phyloP scores from a whole-genome alignment of 441 rosid genomes.

The Arabidopsis hybrid region DNA sequence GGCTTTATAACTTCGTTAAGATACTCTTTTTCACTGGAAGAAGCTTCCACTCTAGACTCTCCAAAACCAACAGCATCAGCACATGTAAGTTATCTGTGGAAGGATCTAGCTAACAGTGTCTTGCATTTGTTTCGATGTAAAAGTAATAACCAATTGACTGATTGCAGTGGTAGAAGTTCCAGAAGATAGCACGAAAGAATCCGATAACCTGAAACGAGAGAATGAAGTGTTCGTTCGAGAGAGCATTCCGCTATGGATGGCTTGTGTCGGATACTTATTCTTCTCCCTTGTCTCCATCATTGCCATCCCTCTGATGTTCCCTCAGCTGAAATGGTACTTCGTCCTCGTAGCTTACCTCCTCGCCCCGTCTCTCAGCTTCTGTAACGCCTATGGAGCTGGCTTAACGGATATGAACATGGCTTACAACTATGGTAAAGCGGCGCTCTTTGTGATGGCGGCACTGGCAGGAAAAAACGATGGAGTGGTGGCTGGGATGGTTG shows the following conservation, averaged over 20 bases:
- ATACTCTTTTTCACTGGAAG: slow-evolving; percentile 63
- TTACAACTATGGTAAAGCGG: slow-evolving; percentile 92
- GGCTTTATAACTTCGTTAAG: slow-evolving; percentile 92
- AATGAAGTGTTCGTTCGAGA: slow-evolving; percentile 80
- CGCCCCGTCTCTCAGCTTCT: slow-evolving; percentile 89
- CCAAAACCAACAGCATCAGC: slow-evolving; percentile 47
- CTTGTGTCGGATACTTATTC: slow-evolving; percentile 63
- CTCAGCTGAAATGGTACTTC: slow-evolving; percentile 89
- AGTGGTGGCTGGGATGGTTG: slow-evolving; percentile 87
- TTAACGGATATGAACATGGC: slow-evolving; percentile 98
- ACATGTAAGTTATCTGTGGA: slow-evolving; percentile 51
- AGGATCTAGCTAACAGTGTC: neutral
- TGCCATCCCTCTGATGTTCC: slow-evolving; percentile 83
- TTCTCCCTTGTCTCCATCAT: slow-evolving; percentile 75
- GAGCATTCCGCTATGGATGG: slow-evolving; percentile 82
- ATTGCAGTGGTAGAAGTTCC: slow-evolving; percentile 23
- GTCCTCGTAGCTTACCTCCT: slow-evolving; percentile 81
- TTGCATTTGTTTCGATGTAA: neutral
- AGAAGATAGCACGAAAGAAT: slow-evolving; percentile 33
- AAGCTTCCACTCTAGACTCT: slow-evolving; percentile 52
- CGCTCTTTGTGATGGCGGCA: slow-evolving; percentile 82
- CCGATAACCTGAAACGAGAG: slow-evolving; percentile 31
- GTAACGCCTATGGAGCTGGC: slow-evolving; percentile 98
- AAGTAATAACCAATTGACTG: neutral
- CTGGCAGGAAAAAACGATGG: slow-evolving; percentile 68